phyloP scores from a whole-genome alignment of 805 yeast genomes.

The Ogataea minuta region DNA sequence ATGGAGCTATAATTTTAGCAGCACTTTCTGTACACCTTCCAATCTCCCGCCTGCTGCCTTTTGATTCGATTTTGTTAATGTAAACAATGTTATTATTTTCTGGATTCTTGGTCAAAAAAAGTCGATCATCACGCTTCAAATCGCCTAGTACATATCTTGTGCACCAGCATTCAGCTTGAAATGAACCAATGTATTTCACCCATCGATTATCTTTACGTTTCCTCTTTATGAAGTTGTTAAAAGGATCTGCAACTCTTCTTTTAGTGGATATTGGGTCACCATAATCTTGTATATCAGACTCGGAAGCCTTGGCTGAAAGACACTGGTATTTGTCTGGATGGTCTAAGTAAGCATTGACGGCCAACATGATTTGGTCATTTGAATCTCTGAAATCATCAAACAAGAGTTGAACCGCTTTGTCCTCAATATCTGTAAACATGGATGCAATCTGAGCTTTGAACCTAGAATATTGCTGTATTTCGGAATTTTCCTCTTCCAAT shows the following conservation, averaged over 20 bases:
- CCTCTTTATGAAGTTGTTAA: no score
- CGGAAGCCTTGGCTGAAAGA: no score
- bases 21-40: slow-evolving; percentile 74
- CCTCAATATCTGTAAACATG: slow-evolving; percentile 36
- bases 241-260: no score
- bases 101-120: slow-evolving; percentile 21
- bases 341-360: slow-evolving; percentile 42
- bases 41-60: slow-evolving; percentile 47
- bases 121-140: slow-evolving; percentile 41
- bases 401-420: slow-evolving; percentile 21
- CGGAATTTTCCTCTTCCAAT: no score
- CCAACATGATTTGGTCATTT: slow-evolving; percentile 34
- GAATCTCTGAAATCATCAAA: slow-evolving; percentile 29
- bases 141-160: slow-evolving; percentile 59
- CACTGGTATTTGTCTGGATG: slow-evolving; percentile 4
- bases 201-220: slow-evolving; percentile 9
- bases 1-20: slow-evolving; percentile 63
- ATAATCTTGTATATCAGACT: neutral
- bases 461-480: slow-evolving; percentile 6
- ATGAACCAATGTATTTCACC: slow-evolving; percentile 51
- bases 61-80: slow-evolving; percentile 20
- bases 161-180: slow-evolving; percentile 66
- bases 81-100: slow-evolving; percentile 27
- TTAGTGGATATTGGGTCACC: no score
- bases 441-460: slow-evolving; percentile 35